phyloP scores from a whole-genome alignment of 2,329 filamentous ascomycete genomes.

The Pseudogymnoascus sp. region DNA sequence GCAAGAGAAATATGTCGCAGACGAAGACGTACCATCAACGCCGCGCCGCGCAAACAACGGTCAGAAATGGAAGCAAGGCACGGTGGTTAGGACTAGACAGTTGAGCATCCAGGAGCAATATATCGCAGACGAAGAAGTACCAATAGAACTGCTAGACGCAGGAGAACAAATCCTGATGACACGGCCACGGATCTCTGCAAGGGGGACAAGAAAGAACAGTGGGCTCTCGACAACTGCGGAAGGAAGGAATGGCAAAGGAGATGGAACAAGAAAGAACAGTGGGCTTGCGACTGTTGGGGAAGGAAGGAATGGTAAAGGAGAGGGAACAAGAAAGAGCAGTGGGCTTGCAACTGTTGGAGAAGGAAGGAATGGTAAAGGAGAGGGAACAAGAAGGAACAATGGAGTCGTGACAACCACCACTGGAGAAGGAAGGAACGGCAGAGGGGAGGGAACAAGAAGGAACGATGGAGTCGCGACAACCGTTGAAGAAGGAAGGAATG shows the following conservation, averaged over 20 bases:
- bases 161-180: neutral
- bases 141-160: neutral
- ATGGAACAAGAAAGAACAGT: neutral
- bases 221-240: neutral
- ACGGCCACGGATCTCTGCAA: neutral
- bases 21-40: neutral
- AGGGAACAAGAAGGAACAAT: neutral
- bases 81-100: neutral
- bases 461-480: neutral
- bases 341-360: too few relatives aligned
- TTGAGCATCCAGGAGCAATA: neutral
- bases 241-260: neutral
- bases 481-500: neutral
- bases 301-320: neutral
- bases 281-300: neutral
- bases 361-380: neutral
- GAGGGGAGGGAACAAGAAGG: neutral
- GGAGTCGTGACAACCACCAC: too few relatives aligned
- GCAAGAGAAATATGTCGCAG: neutral
- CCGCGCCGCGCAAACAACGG: neutral
- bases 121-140: neutral
- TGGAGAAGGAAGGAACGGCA: neutral
- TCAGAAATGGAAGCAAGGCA: neutral
- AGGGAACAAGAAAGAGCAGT: neutral
- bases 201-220: neutral